Evolutionary conservation across 1,284 basidiomycete genomes (phyloP), one percentile per base, ranked within the genome.

Genomic region (Apiotrichum gracile): DNA sequence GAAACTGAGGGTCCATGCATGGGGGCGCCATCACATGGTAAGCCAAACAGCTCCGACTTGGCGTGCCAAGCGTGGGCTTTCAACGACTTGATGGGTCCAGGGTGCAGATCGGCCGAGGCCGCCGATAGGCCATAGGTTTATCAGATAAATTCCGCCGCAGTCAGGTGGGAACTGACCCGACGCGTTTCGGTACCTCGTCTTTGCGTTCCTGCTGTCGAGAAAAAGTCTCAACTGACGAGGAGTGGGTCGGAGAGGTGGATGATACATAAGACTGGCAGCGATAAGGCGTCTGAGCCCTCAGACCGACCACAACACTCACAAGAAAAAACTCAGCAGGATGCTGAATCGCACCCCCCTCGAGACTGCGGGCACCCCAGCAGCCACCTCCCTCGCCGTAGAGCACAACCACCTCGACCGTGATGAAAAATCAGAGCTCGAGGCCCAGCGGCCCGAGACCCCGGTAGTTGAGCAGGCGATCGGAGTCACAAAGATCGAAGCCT

Each of bases 401-500:
- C 5, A 13, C 22, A 41, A 41, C 39, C 22, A 41, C 13, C 39
- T 26, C 19, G 39, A 41, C 1, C 39, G 24, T 24, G 39, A 41
- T 7, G 39, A 41, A 7, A 41, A 26, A 24, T 25, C 24, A 14
- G 39, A 41, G 12, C 10, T 41, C 1, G 39, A 41, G 39, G 39
- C 39, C 22, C 39, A 24, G 25, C 39, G 39, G 7, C 10, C 22
- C 22, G 39, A 25, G 24, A 26, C 13, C 24, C 22, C 22, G 5
- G 22, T 13, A 13, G 26, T 50, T 31, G 31, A 68, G 34, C 64
- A 69, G 54, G 54, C 61, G 26, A 61, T 60, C 16, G 69, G 69
- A 34, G 69, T 69, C 8, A 65, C 67, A 43, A 66, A 66, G 52
- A 72, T 72, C 25, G 69, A 72, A 49, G 59, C 69, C 12, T 49